These are phyloP conservation scores for Scopulariopsis brevicaulis DNA, from an alignment of 2,329 filamentous ascomycete genomes.

Conservation along the genomic window DNA sequence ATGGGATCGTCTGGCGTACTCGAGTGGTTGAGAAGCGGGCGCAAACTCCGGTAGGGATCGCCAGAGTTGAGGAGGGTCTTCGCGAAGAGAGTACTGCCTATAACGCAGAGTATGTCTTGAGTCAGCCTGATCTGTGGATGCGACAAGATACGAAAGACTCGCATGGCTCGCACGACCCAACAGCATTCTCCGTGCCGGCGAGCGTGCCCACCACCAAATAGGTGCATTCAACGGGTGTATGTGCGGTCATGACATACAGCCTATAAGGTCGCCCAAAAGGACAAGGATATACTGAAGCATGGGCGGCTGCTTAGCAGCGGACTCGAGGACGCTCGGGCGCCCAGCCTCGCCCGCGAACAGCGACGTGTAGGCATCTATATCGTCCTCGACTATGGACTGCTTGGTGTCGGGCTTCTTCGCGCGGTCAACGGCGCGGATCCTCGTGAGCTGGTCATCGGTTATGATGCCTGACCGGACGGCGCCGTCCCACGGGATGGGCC, in stretches of 20 bases:
- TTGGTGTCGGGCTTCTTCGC: constrained; percentile 77
- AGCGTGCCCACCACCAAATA: not conserved
- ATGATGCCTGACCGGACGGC: constrained; percentile 88
- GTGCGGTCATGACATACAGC: not conserved
- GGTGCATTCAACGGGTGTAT: not conserved
- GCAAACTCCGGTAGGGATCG: constrained; percentile 71
- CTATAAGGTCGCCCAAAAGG: constrained; percentile 56
- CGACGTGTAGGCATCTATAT: constrained; percentile 68
- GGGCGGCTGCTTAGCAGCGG: constrained; percentile 74
- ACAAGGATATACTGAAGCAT: constrained; percentile 94
- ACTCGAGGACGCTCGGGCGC: constrained; percentile 63
- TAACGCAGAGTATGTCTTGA: not conserved
- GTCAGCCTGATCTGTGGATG: not conserved
- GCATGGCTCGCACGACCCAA: not conserved
- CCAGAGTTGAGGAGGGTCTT: constrained; percentile 58
- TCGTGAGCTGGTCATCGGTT: constrained; percentile 85
- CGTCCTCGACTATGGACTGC: constrained; percentile 67
- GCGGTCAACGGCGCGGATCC: constrained; percentile 95
- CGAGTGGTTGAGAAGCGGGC: constrained; percentile 72
- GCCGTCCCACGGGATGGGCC: constrained; percentile 96
- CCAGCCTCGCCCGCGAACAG: constrained; percentile 71
- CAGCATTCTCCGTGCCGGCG: not conserved
- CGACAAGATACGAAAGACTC: not conserved
- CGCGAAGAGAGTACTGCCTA: not conserved
- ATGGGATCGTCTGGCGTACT: constrained; percentile 68